Base-by-base conservation (phyloP, 495 filamentous ascomycete genomes). In the Daldinia concentrica region DNA sequence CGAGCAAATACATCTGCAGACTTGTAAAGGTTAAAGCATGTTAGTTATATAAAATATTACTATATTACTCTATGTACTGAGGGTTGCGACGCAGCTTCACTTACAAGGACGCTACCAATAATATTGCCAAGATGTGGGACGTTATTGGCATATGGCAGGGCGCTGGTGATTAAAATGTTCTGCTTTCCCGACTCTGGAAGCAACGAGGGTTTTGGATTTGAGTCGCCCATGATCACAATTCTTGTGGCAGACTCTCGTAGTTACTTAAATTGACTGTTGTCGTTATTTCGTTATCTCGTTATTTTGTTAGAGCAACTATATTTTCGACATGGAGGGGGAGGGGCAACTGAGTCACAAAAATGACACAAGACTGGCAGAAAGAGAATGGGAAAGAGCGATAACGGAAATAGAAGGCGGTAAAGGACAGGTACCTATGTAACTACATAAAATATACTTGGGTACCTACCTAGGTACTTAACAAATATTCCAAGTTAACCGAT, bases 61-160 rank as follows among this genome's bases (percentile, higher is more conserved):
- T 19, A 15, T 41, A 15, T 37, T 45, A 19, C 1, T 30, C 3
- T 48, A 1, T 29, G 24, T 12, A 24, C 19, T 12, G 22, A 26
- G 32, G 50, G 67, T 73, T 80, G 94, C 92, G 39, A 92, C 91
- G 71, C 88, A 90, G n/a, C 5, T 61, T 62, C 6, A 66, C 71
- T 59, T 68, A 73, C 71, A 74, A 98, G 86, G 39, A 97, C 93
- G 71, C 90, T 93, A 62, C 95, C 95, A 60, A 98, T 87, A 62
- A 98, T 90, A 80, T 99, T 99, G 61, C 95, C 94, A 74, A 97
- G 85, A 81, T 97, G 95, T 58, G 95, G 95, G 9, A 96, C 92
- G 80, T 97, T 98, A 83, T 98, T 98, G 58, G 97, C 94, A 77
- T 98, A 98, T 45, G 93, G 92, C 36, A 93, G 75, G 45, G 91